phyloP scores from a whole-genome alignment of 2,329 filamentous ascomycete genomes.

The Monosporascus sp. region DNA sequence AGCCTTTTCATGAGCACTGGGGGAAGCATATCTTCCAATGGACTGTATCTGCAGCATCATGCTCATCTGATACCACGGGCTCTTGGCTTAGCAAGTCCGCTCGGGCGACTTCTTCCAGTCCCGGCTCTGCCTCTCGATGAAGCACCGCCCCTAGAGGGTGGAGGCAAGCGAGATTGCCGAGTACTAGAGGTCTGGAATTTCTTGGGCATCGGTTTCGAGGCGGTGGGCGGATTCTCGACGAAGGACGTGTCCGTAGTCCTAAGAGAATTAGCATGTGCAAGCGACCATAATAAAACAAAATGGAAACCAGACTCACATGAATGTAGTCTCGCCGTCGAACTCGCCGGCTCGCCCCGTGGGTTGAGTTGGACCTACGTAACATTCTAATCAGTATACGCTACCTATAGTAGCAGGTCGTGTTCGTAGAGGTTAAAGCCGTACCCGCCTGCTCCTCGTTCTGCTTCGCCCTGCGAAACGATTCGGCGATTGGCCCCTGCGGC shows the following conservation, averaged over 20 bases:
- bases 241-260: slow-evolving; percentile 92
- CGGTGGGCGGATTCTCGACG: slow-evolving; percentile 71
- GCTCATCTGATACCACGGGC: slow-evolving; percentile 41
- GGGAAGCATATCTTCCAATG: too few relatives aligned
- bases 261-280: slow-evolving; percentile 7
- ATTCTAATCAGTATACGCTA: neutral
- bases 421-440: slow-evolving; percentile 15
- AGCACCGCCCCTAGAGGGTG: slow-evolving; percentile 36
- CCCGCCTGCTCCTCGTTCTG: slow-evolving; percentile 49
- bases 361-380: slow-evolving; percentile 17
- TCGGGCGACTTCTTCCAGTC: slow-evolving; percentile 36
- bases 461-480: slow-evolving; percentile 70
- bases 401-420: slow-evolving; percentile 8
- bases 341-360: slow-evolving; percentile 29
- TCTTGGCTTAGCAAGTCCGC: slow-evolving; percentile 41
- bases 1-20: neutral
- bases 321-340: slow-evolving; percentile 68
- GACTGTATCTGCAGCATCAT: neutral
- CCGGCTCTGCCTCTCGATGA: slow-evolving; percentile 28
- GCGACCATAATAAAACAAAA: slow-evolving; percentile 7
- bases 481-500: slow-evolving; percentile 67
- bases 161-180: slow-evolving; percentile 44
- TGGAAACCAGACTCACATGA: slow-evolving; percentile 55
- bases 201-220: slow-evolving; percentile 44
- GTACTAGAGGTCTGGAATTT: slow-evolving; percentile 37